Evolutionary conservation across 495 filamentous ascomycete species (phyloP), one percentile per base, ranked within the genome.

Genomic region (Trichoderma erinaceum): DNA sequence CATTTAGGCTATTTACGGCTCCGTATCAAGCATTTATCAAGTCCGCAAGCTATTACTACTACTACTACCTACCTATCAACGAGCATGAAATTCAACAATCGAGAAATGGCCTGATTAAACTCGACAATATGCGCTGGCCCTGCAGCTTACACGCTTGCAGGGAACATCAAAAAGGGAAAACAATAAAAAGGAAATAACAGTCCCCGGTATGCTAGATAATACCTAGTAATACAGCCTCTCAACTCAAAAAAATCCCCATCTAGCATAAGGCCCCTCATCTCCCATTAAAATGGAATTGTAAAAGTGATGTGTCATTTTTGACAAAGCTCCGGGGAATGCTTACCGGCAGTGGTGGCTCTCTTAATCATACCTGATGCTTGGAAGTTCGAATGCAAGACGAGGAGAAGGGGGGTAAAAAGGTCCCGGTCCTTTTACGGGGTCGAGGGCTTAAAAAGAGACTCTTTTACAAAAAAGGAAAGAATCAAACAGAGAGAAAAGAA

Each of bases 371-470:
- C 8, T 52, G 18, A 18, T 61, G n/a, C 8, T 61, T n/a, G 23
- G 48, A 11, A 56, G 18, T 12, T n/a, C 10, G 2, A 56, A 16
- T 46, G 43, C 43, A 18, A 18, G 43, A 46, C 12, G 12, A 46
- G 13, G 18, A 18, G 18, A 46, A 11, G 43, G 18, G 12, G 43
- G 18, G 48, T 16, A 21, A 16, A n/a, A 23, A 23, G 7, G 8
- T 61, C 56, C 56, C 56, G 56, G 56, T 61, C 56, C n/a, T 61
- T 29, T 61, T 61, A 25, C 25, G 56, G 56, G 27, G 56, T 13
- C 56, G 15, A 48, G n/a, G 44, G 44, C 18, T 48, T n/a, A 16
- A 15, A 48, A 48, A n/a, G 44, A n/a, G 18, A 15, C 44, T n/a
- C n/a, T 18, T n/a, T 48, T 13, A n/a, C 44, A 7, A 48, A n/a